Base-by-base conservation (phyloP, 306 rosid genomes). In the Lotus japonicus region DNA sequence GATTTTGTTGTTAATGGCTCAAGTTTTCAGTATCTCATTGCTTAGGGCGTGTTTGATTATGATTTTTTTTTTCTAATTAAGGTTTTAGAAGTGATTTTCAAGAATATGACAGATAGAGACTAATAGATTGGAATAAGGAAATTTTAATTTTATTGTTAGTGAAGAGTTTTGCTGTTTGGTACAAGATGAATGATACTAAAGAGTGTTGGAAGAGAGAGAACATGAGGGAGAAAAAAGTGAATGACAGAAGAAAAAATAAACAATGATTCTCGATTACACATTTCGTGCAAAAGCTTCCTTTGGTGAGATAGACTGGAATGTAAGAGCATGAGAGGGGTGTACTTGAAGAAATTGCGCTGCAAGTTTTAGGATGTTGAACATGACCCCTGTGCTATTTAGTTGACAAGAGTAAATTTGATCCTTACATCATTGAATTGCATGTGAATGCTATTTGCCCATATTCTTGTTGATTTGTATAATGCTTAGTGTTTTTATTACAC, bases 391-490 rank as follows among this genome's bases (percentile, higher is more conserved):
- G 14, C 50, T 58, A 42, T 54, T 45, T 64, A 42, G 39, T 26
- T 64, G 7, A 26, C 5, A 58, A 56, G 59, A 48, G 43, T 45
- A 38, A 58, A 28, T 58, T 13, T 52, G 35, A 56, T 48, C 36
- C 68, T 48, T 45, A 35, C 10, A 43, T 54, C 39, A 53, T 12
- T 64, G 33, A 43, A 53, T 53, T 62, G 31, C 13, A 57, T 57
- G 53, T 17, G 21, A 39, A 55, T 70, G 50, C 53, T 39, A 39
- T 55, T 52, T 21, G 43, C 16, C 35, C 11, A 15, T 35, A 9
- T 72, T 50, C 42, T 35, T 59, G 63, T 48, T 78, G 23, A 48
- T 61, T 68, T 31, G 49, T 57, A 19, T 41, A 60, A 67, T 44
- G 71, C 51, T 66, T 38, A 35, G 45, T 28, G 35, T 0, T 31